Evolutionary conservation across 306 rosid genomes (phyloP).

Genomic region (Ochetophila trinervis): DNA sequence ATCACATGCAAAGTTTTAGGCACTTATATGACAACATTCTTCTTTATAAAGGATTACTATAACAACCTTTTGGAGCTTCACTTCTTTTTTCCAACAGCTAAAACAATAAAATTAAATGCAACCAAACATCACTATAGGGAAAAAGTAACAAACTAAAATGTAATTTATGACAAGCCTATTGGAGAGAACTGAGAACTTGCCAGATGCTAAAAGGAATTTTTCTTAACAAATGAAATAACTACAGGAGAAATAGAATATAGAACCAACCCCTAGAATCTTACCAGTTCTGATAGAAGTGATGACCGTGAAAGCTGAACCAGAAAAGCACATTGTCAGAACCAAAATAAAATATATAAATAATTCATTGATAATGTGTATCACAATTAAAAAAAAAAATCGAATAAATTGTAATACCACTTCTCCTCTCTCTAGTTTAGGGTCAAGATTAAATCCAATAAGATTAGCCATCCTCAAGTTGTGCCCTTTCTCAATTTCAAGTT

Average conservation of each 20-base stretch:
- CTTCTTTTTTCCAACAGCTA: too few relatives aligned
- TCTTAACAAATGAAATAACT: too few relatives aligned
- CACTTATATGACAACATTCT: too few relatives aligned
- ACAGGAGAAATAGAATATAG: not conserved
- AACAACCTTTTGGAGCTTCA: too few relatives aligned
- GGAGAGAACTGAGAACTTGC: too few relatives aligned
- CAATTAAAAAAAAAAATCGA: not conserved
- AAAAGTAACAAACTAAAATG: too few relatives aligned
- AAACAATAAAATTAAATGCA: too few relatives aligned
- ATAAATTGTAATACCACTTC: constrained; percentile 63
- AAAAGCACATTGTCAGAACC: constrained; percentile 22
- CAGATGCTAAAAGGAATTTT: too few relatives aligned
- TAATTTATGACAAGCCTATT: too few relatives aligned
- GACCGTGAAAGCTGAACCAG: constrained; percentile 71
- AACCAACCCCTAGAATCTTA: constrained; percentile 28
- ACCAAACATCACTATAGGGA: too few relatives aligned
- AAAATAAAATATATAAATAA: not conserved
- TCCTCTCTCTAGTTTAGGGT: constrained; percentile 74
- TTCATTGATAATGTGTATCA: constrained; percentile 3
- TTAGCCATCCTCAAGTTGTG: constrained; percentile 87
- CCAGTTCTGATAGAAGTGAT: constrained; percentile 90
- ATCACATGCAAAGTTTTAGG: not conserved
- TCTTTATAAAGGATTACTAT: too few relatives aligned
- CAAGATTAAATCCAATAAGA: constrained; percentile 89
- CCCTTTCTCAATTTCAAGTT: constrained; percentile 85